These are phyloP conservation scores for Geoglossum cookeanum DNA, from an alignment of 2,329 filamentous ascomycete species.

Conservation along the genomic window DNA sequence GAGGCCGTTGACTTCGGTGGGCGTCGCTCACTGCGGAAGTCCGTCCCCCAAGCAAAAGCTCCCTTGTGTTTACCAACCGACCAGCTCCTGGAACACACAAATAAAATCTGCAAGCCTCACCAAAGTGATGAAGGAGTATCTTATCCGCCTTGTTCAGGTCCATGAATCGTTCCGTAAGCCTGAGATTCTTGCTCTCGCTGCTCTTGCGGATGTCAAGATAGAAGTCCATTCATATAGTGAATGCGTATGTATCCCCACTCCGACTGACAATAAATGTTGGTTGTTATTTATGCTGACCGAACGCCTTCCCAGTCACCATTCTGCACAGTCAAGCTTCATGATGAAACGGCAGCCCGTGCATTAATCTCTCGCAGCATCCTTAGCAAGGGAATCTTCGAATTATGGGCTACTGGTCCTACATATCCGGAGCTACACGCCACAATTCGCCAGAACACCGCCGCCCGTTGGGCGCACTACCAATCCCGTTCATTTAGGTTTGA, in stretches of 20 bases:
- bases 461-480: conserved; percentile 48
- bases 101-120: background rate
- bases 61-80: background rate
- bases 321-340: conserved; percentile 53
- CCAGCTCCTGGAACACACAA: background rate
- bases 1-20: too few relatives aligned
- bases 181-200: conserved; percentile 65
- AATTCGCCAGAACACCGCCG: conserved; percentile 37
- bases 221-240: conserved; percentile 57
- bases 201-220: conserved; percentile 45
- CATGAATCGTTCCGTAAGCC: conserved; percentile 82
- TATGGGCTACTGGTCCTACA: conserved; percentile 59
- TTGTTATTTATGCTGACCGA: conserved; percentile 4
- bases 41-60: background rate
- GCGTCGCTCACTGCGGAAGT: too few relatives aligned
- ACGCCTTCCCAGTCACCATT: conserved; percentile 51
- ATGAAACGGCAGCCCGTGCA: conserved; percentile 41
- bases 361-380: conserved; percentile 65
- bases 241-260: conserved; percentile 35
- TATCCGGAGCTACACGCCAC: conserved; percentile 50
- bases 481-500: conserved; percentile 60
- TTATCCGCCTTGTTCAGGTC: conserved; percentile 74
- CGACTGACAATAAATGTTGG: conserved; percentile 4
- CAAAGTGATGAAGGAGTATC: conserved; percentile 27
- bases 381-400: conserved; percentile 64